phyloP scores from a whole-genome alignment of 2,329 filamentous ascomycete species.

The Trichoderma simmonsii region DNA sequence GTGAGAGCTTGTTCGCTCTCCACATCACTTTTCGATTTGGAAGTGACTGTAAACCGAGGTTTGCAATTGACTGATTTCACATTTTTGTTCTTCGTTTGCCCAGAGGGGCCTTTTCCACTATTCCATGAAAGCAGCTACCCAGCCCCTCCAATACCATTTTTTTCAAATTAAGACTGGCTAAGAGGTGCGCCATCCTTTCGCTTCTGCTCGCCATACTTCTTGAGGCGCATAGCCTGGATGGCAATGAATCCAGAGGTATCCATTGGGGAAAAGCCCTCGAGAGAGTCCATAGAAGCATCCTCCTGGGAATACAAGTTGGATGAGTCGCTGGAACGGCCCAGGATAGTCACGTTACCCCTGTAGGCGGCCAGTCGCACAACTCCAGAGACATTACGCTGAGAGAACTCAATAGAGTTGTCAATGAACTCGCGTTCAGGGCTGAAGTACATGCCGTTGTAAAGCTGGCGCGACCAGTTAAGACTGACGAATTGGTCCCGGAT shows the following conservation, averaged over 20 bases:
- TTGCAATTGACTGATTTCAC: neutral
- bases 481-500: neutral
- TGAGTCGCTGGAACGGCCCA: slow-evolving; percentile 44
- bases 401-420: slow-evolving; percentile 56
- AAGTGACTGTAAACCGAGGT: neutral
- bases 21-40: neutral
- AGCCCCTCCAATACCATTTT: neutral
- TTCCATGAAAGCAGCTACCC: neutral
- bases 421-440: slow-evolving; percentile 42
- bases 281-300: slow-evolving; percentile 49
- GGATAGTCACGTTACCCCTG: slow-evolving; percentile 50
- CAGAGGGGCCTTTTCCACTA: neutral
- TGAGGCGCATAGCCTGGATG: slow-evolving; percentile 64
- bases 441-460: slow-evolving; percentile 54
- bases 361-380: slow-evolving; percentile 31
- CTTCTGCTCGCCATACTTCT: slow-evolving; percentile 43
- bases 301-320: slow-evolving; percentile 51
- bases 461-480: neutral
- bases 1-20: neutral
- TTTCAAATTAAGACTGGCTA: neutral
- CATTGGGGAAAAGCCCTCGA: slow-evolving; percentile 49
- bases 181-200: slow-evolving; percentile 28
- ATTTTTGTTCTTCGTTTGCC: neutral
- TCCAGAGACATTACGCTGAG: slow-evolving; percentile 46
- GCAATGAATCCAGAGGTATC: slow-evolving; percentile 65